These are phyloP conservation scores for Ceratobasidium sp. DNA, from an alignment of 1,284 basidiomycete genomes.

Conservation along the genomic window DNA sequence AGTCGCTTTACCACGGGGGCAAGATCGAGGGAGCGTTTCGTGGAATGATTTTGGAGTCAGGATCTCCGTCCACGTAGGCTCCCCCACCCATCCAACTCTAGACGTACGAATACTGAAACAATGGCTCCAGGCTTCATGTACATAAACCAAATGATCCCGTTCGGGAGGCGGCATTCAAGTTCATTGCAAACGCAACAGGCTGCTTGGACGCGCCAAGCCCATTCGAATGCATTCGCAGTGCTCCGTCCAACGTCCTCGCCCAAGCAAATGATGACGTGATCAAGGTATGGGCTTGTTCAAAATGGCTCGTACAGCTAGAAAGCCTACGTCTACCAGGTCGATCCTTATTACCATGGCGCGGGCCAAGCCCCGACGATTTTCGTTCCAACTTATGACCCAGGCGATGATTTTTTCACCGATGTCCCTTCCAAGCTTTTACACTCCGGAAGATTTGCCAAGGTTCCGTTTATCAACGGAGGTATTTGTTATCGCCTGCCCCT, in stretches of 20 bases:
- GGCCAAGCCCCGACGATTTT: constrained; percentile 29
- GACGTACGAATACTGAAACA: neutral
- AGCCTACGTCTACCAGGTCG: neutral
- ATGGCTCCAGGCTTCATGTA: neutral
- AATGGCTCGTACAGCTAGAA: too few species aligned
- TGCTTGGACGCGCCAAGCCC: constrained; percentile 8
- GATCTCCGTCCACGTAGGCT: constrained; percentile 33
- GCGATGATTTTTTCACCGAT: constrained; percentile 50
- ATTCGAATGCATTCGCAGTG: constrained; percentile 34
- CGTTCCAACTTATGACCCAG: constrained; percentile 43
- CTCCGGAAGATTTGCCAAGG: constrained; percentile 47
- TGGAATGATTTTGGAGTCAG: constrained; percentile 41
- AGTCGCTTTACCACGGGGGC: constrained; percentile 43
- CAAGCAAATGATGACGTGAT: constrained; percentile 20
- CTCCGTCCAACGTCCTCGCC: constrained; percentile 22
- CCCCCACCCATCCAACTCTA: too few species aligned
- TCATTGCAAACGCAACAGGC: constrained; percentile 29
- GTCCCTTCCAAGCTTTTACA: constrained; percentile 47
- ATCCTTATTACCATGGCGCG: constrained; percentile 10
- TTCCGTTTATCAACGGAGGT: constrained; percentile 51
- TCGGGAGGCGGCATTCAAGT: constrained; percentile 11
- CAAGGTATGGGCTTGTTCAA: neutral
- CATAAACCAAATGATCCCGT: constrained; percentile 11
- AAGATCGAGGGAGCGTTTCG: constrained; percentile 33
- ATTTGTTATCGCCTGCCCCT: neutral